A percentile compares a stretch with the other conserved stretches of the same genome.
phyloP scores from a whole-genome alignment of 2,329 filamentous ascomycete species.

The Cryphonectria japonica region DNA sequence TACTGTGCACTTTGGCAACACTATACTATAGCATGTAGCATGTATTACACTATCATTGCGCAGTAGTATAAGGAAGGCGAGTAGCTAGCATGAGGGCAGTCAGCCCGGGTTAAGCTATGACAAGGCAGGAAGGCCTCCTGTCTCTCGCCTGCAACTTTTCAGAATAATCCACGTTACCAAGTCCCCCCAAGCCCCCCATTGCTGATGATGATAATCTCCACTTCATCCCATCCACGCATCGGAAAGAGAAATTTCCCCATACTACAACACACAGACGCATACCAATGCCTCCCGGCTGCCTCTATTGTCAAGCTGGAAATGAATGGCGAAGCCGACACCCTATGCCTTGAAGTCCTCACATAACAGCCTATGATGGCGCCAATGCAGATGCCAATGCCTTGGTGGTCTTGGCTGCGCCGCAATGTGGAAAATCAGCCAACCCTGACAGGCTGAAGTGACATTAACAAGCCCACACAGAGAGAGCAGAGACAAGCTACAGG shows the following conservation, averaged over 20 bases:
- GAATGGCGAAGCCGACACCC: background rate
- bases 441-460: background rate
- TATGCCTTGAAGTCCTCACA: background rate
- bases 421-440: background rate
- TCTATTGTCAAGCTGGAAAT: background rate
- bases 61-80: background rate
- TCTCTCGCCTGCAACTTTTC: background rate
- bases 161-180: background rate
- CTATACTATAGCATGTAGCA: too few species aligned
- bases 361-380: background rate
- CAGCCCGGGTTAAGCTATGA: background rate
- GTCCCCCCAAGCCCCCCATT: background rate
- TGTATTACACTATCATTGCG: background rate
- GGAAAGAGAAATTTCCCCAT: background rate
- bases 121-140: conserved; percentile 1
- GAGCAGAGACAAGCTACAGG: too few species aligned
- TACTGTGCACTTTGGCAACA: too few species aligned
- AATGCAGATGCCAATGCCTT: background rate
- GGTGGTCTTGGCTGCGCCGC: background rate
- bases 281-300: background rate
- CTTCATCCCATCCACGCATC: conserved; percentile 5
- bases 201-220: background rate
- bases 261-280: background rate
- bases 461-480: background rate
- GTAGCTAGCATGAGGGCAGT: background rate